These are phyloP conservation scores for Leccinellum albellum DNA, from an alignment of 768 basidiomycete species.

Conservation along the genomic window DNA sequence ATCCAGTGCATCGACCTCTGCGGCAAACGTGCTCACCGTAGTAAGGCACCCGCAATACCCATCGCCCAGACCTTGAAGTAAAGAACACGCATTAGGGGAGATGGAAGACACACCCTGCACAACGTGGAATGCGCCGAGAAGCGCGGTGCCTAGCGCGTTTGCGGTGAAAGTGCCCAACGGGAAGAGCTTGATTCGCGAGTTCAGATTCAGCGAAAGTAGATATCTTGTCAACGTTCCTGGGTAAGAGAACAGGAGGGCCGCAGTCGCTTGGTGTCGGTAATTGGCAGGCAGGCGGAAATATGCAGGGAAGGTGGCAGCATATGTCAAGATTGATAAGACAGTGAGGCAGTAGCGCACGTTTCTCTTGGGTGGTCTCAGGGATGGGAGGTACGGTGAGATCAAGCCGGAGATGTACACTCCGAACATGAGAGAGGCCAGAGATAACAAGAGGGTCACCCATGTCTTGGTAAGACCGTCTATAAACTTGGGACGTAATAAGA, in stretches of 20 bases:
- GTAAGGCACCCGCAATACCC: slow-evolving; percentile 96
- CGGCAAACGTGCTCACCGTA: slow-evolving; percentile 90
- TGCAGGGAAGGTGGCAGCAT: slow-evolving; percentile 70
- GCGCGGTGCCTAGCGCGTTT: slow-evolving; percentile 75
- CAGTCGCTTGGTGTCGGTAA: slow-evolving; percentile 77
- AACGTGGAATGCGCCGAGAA: slow-evolving; percentile 71
- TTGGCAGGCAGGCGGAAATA: slow-evolving; percentile 69
- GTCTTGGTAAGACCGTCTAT: slow-evolving; percentile 83
- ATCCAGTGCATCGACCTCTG: slow-evolving; percentile 63
- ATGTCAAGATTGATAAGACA: slow-evolving; percentile 56
- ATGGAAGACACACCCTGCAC: slow-evolving; percentile 50
- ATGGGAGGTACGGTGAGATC: slow-evolving; percentile 39
- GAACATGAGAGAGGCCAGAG: slow-evolving; percentile 72
- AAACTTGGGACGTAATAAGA: slow-evolving; percentile 46
- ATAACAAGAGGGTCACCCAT: slow-evolving; percentile 71
- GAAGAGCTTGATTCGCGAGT: slow-evolving; percentile 55
- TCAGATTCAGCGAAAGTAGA: slow-evolving; percentile 67
- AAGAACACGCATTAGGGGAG: slow-evolving; percentile 56
- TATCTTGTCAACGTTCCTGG: slow-evolving; percentile 88
- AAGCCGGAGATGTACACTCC: slow-evolving; percentile 60
- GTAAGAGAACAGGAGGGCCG: slow-evolving; percentile 85
- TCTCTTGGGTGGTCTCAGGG: slow-evolving; percentile 39
- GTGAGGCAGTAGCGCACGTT: slow-evolving; percentile 49
- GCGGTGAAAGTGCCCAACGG: slow-evolving; percentile 79
- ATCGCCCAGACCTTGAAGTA: slow-evolving; percentile 79